Evolutionary conservation across 108 stramenopile species (phyloP).

Genomic region (Nannochloropsis gaditana): DNA sequence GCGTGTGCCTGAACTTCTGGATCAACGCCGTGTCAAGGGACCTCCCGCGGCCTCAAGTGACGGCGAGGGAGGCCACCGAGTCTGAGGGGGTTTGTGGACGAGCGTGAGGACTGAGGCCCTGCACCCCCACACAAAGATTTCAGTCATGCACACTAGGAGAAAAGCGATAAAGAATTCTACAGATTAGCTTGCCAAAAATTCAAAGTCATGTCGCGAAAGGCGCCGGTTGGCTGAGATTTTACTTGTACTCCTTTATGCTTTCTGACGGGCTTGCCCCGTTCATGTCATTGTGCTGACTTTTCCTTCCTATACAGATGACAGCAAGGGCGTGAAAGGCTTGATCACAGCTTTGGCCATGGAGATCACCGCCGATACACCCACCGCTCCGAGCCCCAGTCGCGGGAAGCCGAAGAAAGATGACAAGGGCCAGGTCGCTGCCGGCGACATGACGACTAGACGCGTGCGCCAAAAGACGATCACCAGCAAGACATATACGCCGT

Average conservation of each 20-base stretch:
- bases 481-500: not conserved
- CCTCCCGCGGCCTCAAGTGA: not conserved
- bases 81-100: too few relatives aligned
- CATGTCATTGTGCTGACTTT: too few relatives aligned
- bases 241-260: too few relatives aligned
- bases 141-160: too few relatives aligned
- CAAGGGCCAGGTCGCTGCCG: conserved; percentile 16
- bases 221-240: too few relatives aligned
- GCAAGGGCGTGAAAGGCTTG: conserved; percentile 10
- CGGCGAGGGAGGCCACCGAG: not conserved
- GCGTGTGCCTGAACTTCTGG: not conserved
- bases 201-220: too few relatives aligned
- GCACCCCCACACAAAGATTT: too few relatives aligned
- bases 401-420: not conserved
- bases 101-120: too few relatives aligned
- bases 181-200: too few relatives aligned
- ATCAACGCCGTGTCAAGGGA: not conserved
- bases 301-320: not conserved
- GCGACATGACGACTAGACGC: not conserved
- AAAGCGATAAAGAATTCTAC: too few relatives aligned
- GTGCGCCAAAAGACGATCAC: not conserved
- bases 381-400: not conserved
- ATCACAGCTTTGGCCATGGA: conserved; percentile 12
- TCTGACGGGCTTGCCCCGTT: too few relatives aligned
- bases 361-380: not conserved